phyloP scores from a whole-genome alignment of 1,284 basidiomycete species.

The Ceratobasidium sp. region DNA sequence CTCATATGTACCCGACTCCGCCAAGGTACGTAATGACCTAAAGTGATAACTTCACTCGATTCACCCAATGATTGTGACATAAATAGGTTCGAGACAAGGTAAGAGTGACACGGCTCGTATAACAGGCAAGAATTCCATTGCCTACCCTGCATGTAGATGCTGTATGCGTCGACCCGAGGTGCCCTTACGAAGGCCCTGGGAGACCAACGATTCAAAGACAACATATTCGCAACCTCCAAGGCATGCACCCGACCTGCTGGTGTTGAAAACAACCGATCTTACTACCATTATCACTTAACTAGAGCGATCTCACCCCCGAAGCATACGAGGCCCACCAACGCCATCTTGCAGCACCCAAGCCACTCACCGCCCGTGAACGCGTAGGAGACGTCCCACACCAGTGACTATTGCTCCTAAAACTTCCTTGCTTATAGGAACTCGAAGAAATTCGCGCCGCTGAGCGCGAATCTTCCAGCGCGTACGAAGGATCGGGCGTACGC shows the following conservation, averaged over 20 bases:
- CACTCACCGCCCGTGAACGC: conserved; percentile 80
- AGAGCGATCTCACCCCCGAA: conserved; percentile 56
- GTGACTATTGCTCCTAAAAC: background rate
- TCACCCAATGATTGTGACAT: background rate
- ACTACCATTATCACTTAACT: background rate
- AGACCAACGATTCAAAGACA: conserved; percentile 78
- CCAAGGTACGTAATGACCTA: conserved; percentile 60
- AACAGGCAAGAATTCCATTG: background rate
- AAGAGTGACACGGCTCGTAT: conserved; percentile 40
- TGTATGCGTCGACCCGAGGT: conserved; percentile 86
- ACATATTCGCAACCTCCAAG: conserved; percentile 83
- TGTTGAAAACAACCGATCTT: background rate
- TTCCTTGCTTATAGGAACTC: conserved; percentile 62
- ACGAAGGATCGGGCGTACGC: conserved; percentile 67
- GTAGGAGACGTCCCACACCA: background rate
- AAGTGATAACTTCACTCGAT: background rate
- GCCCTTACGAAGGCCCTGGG: conserved; percentile 80
- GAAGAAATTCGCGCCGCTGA: conserved; percentile 80
- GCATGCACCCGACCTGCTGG: conserved; percentile 48
- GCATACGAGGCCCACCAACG: conserved; percentile 79
- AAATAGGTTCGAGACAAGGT: conserved; percentile 70
- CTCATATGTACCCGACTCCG: conserved; percentile 78
- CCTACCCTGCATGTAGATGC: conserved; percentile 69
- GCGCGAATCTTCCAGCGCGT: conserved; percentile 61
- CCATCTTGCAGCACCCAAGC: conserved; percentile 79